Conservation (phyloP, 2,329 filamentous ascomycete genomes). For the Exophiala bonariae region DNA sequence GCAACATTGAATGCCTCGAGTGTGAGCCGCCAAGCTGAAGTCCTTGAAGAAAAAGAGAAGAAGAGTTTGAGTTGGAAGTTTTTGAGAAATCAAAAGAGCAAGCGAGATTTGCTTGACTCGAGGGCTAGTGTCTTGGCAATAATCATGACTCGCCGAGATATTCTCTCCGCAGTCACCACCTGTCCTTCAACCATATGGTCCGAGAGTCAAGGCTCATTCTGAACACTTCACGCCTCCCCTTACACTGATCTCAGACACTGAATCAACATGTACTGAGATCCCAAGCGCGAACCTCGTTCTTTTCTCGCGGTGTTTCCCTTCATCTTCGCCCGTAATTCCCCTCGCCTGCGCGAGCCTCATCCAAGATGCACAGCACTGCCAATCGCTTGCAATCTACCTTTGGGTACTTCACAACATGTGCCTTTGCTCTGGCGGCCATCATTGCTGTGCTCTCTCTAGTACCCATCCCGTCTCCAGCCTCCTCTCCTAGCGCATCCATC, state of each 20-base stretch:
- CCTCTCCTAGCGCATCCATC: conserved; percentile 61
- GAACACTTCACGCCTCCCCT: no score
- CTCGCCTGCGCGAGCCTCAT: not conserved
- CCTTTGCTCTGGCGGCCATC: conserved; percentile 74
- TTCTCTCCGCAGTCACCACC: no score
- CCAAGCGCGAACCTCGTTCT: no score
- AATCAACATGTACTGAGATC: no score
- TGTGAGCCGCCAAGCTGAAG: conserved; percentile 27
- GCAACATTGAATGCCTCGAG: conserved; percentile 16
- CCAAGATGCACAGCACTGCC: conserved; percentile 80
- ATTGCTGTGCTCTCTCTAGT: conserved; percentile 71
- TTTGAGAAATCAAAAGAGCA: not conserved
- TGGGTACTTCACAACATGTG: conserved; percentile 95
- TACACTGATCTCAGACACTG: no score
- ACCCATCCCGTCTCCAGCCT: conserved; percentile 59
- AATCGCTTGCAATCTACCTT: conserved; percentile 90
- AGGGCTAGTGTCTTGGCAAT: not conserved
- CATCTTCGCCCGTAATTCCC: no score
- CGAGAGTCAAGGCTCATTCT: no score
- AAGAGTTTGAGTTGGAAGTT: not conserved
- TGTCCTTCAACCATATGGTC: no score
- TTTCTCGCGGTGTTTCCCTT: no score
- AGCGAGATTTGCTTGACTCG: not conserved
- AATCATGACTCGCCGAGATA: conserved; percentile 2
- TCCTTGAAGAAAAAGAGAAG: conserved; percentile 17